These are phyloP conservation scores for Neurospora sp. DNA, from an alignment of 495 filamentous ascomycete species.

Conservation along the genomic window DNA sequence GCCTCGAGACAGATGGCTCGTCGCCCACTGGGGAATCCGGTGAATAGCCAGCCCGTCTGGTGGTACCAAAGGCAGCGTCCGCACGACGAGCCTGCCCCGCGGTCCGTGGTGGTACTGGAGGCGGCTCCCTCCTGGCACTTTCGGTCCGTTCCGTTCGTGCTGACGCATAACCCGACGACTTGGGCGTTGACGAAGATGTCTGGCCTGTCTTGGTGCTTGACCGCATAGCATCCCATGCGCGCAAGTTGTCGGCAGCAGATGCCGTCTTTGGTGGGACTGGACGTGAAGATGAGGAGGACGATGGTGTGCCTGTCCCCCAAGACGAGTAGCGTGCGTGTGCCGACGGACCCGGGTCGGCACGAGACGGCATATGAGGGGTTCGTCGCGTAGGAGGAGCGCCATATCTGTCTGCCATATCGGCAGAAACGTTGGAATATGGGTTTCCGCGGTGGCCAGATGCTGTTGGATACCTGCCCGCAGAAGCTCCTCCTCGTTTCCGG, in stretches of 20 bases:
- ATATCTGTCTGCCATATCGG: conserved; percentile 22
- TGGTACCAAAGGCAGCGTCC: conserved; percentile 35
- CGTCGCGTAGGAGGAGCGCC: conserved; percentile 38
- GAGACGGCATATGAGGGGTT: conserved; percentile 18
- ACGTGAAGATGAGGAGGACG: conserved; percentile 11
- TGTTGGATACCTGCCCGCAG: conserved; percentile 22
- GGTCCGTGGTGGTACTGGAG: conserved; percentile 25
- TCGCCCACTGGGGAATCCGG: conserved; percentile 33
- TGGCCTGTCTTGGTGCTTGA: conserved; percentile 5
- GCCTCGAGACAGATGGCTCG: conserved; percentile 34
- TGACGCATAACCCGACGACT: neutral
- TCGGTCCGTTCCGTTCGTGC: conserved; percentile 22
- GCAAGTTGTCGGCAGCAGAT: conserved; percentile 46
- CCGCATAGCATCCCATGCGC: conserved; percentile 62
- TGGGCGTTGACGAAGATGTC: neutral
- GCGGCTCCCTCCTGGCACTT: conserved; percentile 4
- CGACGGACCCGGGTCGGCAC: conserved; percentile 14
- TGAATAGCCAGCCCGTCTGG: conserved; percentile 25
- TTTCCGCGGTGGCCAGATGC: conserved; percentile 41
- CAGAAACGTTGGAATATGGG: conserved; percentile 37
- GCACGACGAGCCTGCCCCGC: conserved; percentile 32
- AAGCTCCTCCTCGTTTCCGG: conserved; percentile 23
- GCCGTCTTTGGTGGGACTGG: conserved; percentile 43
- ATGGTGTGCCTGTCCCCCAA: conserved; percentile 24
- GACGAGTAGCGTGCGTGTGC: conserved; percentile 10